These are phyloP conservation scores for Tolypocladium endophyticum DNA, from an alignment of 2,329 filamentous ascomycete genomes.

Conservation along the genomic window DNA sequence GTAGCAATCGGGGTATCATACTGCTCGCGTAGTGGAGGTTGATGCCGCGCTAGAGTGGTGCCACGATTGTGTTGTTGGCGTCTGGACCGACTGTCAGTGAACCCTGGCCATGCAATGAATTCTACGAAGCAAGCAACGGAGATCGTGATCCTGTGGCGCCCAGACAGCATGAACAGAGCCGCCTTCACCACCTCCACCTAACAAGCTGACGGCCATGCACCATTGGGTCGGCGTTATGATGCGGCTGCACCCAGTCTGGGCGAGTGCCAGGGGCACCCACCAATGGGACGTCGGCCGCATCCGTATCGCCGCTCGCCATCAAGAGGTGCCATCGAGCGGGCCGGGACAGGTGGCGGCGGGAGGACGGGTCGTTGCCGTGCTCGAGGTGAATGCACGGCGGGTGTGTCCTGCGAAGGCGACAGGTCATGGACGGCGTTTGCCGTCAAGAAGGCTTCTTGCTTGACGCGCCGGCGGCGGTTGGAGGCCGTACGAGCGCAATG, in stretches of 20 bases:
- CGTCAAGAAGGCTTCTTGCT: not conserved
- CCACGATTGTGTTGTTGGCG: not conserved
- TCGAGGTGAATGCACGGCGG: not conserved
- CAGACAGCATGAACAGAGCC: not conserved
- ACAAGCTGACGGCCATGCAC: not conserved
- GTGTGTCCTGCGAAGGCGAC: not conserved
- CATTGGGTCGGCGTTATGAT: not conserved
- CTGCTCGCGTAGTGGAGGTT: not conserved
- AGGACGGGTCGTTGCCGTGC: not conserved
- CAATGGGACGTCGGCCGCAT: not conserved
- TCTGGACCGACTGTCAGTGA: not conserved
- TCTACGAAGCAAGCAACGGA: not conserved
- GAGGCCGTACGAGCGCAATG: not conserved
- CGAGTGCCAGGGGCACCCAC: not conserved
- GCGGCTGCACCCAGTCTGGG: not conserved
- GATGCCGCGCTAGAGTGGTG: not conserved
- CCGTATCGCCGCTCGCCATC: not conserved
- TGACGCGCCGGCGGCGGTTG: not conserved
- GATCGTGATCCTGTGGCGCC: not conserved
- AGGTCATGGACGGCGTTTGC: not conserved
- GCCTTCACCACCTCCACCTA: not conserved
- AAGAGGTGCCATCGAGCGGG: not conserved
- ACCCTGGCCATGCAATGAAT: not conserved
- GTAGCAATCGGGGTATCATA: not conserved
- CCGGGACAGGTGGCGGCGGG: not conserved